Conservation (phyloP, 805 yeast genomes). For the Zygotorulaspora sp. region DNA sequence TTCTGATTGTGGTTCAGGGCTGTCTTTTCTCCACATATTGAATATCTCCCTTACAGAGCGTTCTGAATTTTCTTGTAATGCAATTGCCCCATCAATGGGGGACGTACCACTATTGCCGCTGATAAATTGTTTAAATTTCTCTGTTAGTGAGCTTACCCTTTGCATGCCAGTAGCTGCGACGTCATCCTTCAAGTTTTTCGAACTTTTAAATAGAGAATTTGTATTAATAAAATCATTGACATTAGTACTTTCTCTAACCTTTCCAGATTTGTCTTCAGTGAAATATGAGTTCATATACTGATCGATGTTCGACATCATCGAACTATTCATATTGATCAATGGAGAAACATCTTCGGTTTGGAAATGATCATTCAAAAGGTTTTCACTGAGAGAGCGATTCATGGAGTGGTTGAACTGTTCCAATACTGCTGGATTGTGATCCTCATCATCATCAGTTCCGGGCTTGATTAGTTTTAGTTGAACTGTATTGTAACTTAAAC, state of each 20-base stretch:
- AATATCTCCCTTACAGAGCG: conserved; percentile 8
- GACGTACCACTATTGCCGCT: conserved; percentile 11
- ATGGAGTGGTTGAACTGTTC: conserved; percentile 13
- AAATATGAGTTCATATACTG: conserved; percentile 20
- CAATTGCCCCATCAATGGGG: conserved; percentile 1
- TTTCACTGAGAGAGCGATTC: conserved; percentile 16
- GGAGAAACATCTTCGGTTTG: conserved; percentile 26
- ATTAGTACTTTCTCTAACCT: conserved; percentile 11
- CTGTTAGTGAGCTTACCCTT: conserved; percentile 16
- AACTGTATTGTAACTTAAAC: conserved; percentile 82
- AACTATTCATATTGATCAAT: conserved; percentile 18
- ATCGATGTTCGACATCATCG: conserved; percentile 20
- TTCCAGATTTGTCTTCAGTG: conserved; percentile 13
- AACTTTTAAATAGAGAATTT: conserved; percentile 14
- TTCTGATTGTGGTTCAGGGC: neutral
- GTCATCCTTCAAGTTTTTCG: conserved; percentile 1
- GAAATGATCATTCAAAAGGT: conserved; percentile 21
- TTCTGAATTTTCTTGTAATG: conserved; percentile 4
- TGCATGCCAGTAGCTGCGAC: conserved; percentile 12
- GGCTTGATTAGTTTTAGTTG: conserved; percentile 68
- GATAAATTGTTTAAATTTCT: conserved; percentile 16
- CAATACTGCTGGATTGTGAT: conserved; percentile 12
- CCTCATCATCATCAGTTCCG: conserved; percentile 42
- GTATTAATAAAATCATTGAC: conserved; percentile 21
- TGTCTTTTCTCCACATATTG: conserved; percentile 11